A percentile compares a stretch with the other conserved stretches of the same genome.
phyloP scores from a whole-genome alignment of 2,329 filamentous ascomycete genomes.

The Lachnellula occidentalis region DNA sequence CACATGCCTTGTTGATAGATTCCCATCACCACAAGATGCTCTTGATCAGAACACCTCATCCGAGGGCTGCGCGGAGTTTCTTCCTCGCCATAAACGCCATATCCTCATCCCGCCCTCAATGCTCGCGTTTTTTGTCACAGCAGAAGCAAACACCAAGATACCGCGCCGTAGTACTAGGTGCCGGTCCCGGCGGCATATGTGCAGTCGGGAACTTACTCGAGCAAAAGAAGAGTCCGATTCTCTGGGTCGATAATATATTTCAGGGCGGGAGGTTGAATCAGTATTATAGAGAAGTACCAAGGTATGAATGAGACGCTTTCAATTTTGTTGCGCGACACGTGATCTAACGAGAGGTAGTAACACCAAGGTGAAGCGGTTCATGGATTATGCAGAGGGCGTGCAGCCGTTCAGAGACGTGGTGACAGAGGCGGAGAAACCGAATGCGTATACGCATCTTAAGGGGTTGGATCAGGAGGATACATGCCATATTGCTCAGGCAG shows the following conservation, averaged over 20 bases:
- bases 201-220: conserved; percentile 58
- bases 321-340: conserved; percentile 5
- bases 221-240: conserved; percentile 42
- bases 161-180: conserved; percentile 53
- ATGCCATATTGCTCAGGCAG: conserved; percentile 52
- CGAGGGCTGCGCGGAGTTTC: too few species aligned
- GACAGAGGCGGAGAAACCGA: conserved; percentile 40
- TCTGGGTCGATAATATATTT: conserved; percentile 56
- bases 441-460: conserved; percentile 49
- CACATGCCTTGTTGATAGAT: too few species aligned
- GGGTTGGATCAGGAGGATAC: conserved; percentile 50
- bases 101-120: too few species aligned
- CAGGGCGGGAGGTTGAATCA: conserved; percentile 46
- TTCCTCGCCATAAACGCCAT: too few species aligned
- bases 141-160: conserved; percentile 27
- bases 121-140: too few species aligned
- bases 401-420: conserved; percentile 48
- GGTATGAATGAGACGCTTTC: conserved; percentile 18
- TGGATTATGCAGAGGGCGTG: conserved; percentile 49
- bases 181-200: conserved; percentile 53
- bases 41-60: too few species aligned
- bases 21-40: too few species aligned
- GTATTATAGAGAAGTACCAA: conserved; percentile 56
- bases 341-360: conserved; percentile 38
- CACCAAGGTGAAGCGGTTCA: conserved; percentile 55